Conservation (phyloP, 179 eudicot species). For the Amaranthus tricolor region DNA sequence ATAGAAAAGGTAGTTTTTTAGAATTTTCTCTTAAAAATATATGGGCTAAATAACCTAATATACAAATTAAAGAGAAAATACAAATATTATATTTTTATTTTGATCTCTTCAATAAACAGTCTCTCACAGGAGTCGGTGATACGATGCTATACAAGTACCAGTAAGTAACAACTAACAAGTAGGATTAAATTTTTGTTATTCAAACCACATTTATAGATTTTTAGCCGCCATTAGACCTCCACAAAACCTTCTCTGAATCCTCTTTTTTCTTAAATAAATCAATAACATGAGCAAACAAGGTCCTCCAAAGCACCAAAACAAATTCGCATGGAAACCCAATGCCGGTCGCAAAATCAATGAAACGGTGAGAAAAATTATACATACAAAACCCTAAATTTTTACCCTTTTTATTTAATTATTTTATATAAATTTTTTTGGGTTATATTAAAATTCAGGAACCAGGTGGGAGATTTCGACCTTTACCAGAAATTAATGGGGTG, state of each 20-base stretch:
- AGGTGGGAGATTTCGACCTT: constrained; percentile 76
- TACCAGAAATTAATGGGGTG: constrained; percentile 72
- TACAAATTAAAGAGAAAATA: too few species aligned
- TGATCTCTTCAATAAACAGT: too few species aligned
- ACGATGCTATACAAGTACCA: too few species aligned
- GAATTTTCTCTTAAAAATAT: too few species aligned
- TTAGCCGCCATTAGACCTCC: too few species aligned
- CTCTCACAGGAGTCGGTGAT: too few species aligned
- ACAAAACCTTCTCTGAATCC: background rate
- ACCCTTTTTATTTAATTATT: background rate
- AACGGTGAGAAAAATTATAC: constrained; percentile 45
- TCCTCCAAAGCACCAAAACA: constrained; percentile 84
- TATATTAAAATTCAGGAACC: constrained; percentile 51
- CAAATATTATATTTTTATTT: too few species aligned
- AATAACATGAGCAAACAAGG: constrained; percentile 63
- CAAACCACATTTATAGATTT: too few species aligned
- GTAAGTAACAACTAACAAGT: too few species aligned
- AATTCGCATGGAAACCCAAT: constrained; percentile 80
- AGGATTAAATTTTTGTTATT: too few species aligned
- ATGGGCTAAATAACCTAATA: too few species aligned
- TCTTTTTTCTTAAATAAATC: background rate
- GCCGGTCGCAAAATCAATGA: constrained; percentile 78
- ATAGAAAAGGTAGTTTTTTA: too few species aligned
- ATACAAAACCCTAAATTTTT: background rate
- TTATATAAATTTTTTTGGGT: background rate